Conservation (phyloP, 208 protist species). For the Acanthamoeba castellanii region DNA sequence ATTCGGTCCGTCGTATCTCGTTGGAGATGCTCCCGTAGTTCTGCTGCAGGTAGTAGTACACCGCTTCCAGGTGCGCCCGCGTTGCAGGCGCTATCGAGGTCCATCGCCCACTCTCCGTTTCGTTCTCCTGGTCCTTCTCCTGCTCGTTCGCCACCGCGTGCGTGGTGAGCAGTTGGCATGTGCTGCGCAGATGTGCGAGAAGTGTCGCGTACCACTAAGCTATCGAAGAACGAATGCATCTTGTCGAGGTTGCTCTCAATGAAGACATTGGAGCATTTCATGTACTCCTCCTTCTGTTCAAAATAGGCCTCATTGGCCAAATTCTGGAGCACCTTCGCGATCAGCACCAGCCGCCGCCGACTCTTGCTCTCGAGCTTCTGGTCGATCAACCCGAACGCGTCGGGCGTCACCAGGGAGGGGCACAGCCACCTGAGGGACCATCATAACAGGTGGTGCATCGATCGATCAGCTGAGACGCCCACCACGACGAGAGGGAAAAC, state of each 20-base stretch:
- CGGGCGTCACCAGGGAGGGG: conserved; percentile 59
- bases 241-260: conserved; percentile 79
- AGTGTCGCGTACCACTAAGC: conserved; percentile 66
- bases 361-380: conserved; percentile 68
- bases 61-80: conserved; percentile 49
- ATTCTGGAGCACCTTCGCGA: conserved; percentile 86
- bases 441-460: not conserved
- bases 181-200: not conserved
- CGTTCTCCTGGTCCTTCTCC: not conserved
- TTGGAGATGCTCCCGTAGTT: conserved; percentile 57
- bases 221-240: conserved; percentile 82
- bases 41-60: conserved; percentile 66
- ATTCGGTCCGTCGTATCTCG: conserved; percentile 40
- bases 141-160: not conserved
- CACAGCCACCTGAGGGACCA: conserved; percentile 9
- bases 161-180: not conserved
- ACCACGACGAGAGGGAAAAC: conserved; percentile 24
- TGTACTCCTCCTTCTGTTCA: conserved; percentile 85
- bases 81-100: conserved; percentile 31
- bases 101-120: not conserved
- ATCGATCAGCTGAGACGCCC: not conserved
- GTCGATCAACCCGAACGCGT: conserved; percentile 67
- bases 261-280: conserved; percentile 82
- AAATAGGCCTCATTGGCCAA: conserved; percentile 83
- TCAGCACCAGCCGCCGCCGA: conserved; percentile 77